Percentiles rank a stretch among this genome's conserved stretches.
Evolutionary conservation across 169 alveolate genomes (phyloP).

Genomic region (Eimeria acervulina): DNA sequence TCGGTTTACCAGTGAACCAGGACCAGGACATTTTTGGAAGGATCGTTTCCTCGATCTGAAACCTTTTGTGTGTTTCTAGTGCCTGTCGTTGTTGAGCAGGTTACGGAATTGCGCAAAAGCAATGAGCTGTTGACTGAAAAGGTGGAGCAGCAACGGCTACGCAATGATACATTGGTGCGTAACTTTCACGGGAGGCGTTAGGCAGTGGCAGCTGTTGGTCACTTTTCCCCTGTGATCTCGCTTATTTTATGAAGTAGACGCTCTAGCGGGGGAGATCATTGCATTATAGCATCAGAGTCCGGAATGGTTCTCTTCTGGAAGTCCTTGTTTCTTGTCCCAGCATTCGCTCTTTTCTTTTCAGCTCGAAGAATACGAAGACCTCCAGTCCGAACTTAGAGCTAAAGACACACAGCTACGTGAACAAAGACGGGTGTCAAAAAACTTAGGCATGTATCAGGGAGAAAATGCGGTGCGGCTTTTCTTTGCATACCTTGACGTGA

Average conservation of each 20-base stretch:
- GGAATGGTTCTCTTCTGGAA: background rate
- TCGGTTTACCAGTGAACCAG: background rate
- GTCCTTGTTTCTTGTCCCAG: background rate
- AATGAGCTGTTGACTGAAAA: slow-evolving; percentile 26
- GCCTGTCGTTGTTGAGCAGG: slow-evolving; percentile 13
- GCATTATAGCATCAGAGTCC: background rate
- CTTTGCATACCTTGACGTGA: background rate
- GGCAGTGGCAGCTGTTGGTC: background rate
- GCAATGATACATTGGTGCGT: slow-evolving; percentile 31
- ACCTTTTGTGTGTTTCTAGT: background rate
- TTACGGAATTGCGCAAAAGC: slow-evolving; percentile 45
- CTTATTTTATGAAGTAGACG: background rate
- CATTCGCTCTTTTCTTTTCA: background rate
- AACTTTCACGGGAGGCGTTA: background rate
- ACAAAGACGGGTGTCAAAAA: slow-evolving; percentile 6
- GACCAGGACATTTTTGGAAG: background rate
- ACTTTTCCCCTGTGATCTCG: background rate
- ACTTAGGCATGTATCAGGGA: slow-evolving; percentile 46
- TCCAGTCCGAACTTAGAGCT: slow-evolving; percentile 32
- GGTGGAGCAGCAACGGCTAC: slow-evolving; percentile 49
- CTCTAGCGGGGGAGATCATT: background rate
- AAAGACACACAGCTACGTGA: slow-evolving; percentile 32
- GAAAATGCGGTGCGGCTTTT: slow-evolving; percentile 46
- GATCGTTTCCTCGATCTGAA: background rate
- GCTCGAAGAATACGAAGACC: slow-evolving; percentile 71